phyloP scores from a whole-genome alignment of 768 basidiomycete species.

The Pisolithus microcarpus region DNA sequence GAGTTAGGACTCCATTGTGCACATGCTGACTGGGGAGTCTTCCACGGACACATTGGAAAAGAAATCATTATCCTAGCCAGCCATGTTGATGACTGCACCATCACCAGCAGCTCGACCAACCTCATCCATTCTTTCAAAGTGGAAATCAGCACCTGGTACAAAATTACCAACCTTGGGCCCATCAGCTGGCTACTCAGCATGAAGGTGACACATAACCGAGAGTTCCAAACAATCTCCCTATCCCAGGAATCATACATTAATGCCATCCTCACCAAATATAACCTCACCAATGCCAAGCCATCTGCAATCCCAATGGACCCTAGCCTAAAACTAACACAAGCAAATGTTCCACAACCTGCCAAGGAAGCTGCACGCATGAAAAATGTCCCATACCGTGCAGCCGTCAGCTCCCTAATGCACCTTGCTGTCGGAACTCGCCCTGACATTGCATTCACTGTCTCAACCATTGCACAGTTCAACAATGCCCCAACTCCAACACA shows the following conservation, averaged over 20 bases:
- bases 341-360: conserved; percentile 13
- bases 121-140: background rate
- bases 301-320: background rate
- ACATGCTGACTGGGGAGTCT: background rate
- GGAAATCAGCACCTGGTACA: background rate
- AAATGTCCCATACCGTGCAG: conserved; percentile 23
- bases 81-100: conserved; percentile 1
- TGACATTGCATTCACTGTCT: background rate
- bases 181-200: too few species aligned
- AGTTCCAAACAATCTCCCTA: too few species aligned
- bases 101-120: background rate
- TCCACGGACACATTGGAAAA: background rate
- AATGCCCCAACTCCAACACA: too few species aligned
- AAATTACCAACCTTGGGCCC: background rate
- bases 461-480: too few species aligned
- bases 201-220: too few species aligned
- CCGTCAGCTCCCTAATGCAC: conserved; percentile 26
- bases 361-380: conserved; percentile 19
- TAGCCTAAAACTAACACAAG: background rate
- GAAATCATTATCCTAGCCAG: background rate
- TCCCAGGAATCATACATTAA: too few species aligned
- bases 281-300: conserved; percentile 11
- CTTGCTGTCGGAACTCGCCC: conserved; percentile 17
- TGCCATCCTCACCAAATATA: conserved; percentile 28
- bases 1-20: background rate